Base-by-base conservation (phyloP, 2,329 filamentous ascomycete genomes). In the Talaromyces sp. region DNA sequence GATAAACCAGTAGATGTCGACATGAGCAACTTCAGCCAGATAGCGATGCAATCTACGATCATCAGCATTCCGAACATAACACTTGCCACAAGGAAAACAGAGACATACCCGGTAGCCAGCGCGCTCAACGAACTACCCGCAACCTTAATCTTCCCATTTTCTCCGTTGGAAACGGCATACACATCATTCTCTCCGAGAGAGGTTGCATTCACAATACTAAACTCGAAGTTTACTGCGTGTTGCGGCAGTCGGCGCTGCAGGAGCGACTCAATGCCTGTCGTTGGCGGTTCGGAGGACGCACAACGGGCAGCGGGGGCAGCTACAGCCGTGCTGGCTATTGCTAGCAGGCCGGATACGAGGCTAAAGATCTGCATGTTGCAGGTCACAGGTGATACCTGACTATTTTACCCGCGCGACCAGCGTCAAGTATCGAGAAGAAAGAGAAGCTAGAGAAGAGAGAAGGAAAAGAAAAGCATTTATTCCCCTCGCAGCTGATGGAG, bases 1-100 rank as follows among this genome's bases (percentile, higher is more conserved):
- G 58, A 81, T 75, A 63, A 73, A 80, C 79, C 80, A 82, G 68
- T 76, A 81, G 14, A 82, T 76, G 60, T 82, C 80, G 1, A 79
- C 76, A 67, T 80, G 73, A 2, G 72, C 72, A 18, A 76, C 66
- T 64, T 79, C 76, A 14, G 72, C 72, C 12, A 81, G 68, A 65
- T 82, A 71, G 1, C 75, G 76, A 67, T 76, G 76, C 2, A 81
- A 71, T 35, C 78, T 77, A 55, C 1, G 2, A 28, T n/a, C 7
- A 40, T 57, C 54, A 33, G 31, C 9, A 21, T 21, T 35, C 21
- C 21, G 16, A 14, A 18, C 37, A 42, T 42, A 3, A n/a, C 5
- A 58, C 7, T 1, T 18, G n/a, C 18, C 14, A 16, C 2, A 33
- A 33, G 21, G 11, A 14, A 44, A 18, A 18, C 14, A 62, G 21